These are phyloP conservation scores for Xylariaceae sp. DNA, from an alignment of 2,329 filamentous ascomycete species.

Conservation along the genomic window DNA sequence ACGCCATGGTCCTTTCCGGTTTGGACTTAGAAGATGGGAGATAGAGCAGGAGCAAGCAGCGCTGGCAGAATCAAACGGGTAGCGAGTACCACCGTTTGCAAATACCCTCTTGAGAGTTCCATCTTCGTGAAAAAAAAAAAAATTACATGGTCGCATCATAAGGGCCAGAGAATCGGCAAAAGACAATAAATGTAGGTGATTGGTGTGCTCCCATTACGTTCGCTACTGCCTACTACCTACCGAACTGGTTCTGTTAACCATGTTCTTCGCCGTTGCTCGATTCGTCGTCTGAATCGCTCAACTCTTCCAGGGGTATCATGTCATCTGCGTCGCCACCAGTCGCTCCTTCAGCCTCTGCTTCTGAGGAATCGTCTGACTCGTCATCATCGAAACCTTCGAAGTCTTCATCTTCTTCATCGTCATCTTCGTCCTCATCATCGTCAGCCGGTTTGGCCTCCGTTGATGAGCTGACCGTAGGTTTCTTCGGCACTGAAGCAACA, in stretches of 20 bases:
- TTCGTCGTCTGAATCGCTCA: conserved; percentile 30
- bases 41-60: conserved; percentile 1
- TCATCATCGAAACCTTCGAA: conserved; percentile 31
- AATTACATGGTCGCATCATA: too few relatives aligned
- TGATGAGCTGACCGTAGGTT: conserved; percentile 29
- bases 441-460: conserved; percentile 24
- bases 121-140: too few relatives aligned
- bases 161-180: not conserved
- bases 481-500: conserved; percentile 30
- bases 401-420: conserved; percentile 39
- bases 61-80: not conserved
- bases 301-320: conserved; percentile 40
- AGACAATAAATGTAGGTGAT: conserved; percentile 8
- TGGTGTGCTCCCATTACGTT: conserved; percentile 13
- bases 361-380: conserved; percentile 32
- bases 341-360: conserved; percentile 11
- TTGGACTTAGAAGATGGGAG: not conserved
- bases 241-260: conserved; percentile 22
- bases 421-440: conserved; percentile 31
- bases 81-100: not conserved
- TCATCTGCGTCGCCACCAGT: conserved; percentile 36
- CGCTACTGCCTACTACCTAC: conserved; percentile 16
- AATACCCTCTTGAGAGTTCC: not conserved
- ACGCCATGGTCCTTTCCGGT: not conserved
- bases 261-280: conserved; percentile 32